A percentile compares a stretch with the other conserved stretches of the same genome.
Evolutionary conservation across 108 stramenopile species (phyloP).

Genomic region (Skeletonema grethae): DNA sequence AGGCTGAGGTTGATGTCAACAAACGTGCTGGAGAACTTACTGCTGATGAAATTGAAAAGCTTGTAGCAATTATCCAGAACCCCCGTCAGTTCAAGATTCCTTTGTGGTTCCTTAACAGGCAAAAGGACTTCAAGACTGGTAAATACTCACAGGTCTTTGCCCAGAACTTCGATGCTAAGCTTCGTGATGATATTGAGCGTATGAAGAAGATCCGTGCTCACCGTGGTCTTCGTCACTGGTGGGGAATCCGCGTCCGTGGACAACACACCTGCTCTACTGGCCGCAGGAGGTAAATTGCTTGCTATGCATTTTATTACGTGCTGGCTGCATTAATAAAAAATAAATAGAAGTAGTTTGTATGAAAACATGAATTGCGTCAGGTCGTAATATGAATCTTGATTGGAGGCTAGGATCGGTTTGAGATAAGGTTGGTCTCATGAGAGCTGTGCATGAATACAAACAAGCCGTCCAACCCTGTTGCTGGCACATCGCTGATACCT

Average conservation of each 20-base stretch:
- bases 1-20: slow-evolving; percentile 98
- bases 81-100: slow-evolving; percentile 99
- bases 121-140: slow-evolving; percentile 99
- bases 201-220: slow-evolving; percentile 98
- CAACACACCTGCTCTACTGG: slow-evolving; percentile 99
- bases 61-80: slow-evolving; percentile 98
- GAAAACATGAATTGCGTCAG: not conserved
- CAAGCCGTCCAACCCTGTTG: not conserved
- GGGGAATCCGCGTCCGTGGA: slow-evolving; percentile 99
- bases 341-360: slow-evolving; percentile 6
- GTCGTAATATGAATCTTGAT: not conserved
- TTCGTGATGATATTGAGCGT: slow-evolving; percentile 99
- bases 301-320: slow-evolving; percentile 4
- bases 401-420: not conserved
- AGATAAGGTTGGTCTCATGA: not conserved
- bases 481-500: no score
- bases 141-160: slow-evolving; percentile 98
- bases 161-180: slow-evolving; percentile 96
- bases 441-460: not conserved
- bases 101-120: slow-evolving; percentile 99
- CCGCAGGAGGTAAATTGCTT: slow-evolving; percentile 75
- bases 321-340: not conserved
- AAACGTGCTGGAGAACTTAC: slow-evolving; percentile 99
- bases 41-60: slow-evolving; percentile 99
- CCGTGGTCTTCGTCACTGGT: slow-evolving; percentile 99